Conservation (phyloP, 306 rosid species). For the Quercus cerris region DNA sequence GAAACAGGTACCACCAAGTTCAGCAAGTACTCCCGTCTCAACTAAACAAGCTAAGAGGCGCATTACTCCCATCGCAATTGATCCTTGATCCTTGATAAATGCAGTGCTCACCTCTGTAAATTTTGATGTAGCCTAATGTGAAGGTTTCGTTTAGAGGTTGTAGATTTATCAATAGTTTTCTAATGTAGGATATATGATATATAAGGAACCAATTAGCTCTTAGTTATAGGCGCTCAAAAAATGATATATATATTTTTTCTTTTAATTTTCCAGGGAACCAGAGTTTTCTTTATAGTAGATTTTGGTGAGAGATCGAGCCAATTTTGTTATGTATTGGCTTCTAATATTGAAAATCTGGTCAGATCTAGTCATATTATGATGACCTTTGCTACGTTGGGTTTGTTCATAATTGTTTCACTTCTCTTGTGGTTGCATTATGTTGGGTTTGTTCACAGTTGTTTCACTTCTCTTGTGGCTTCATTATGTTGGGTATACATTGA, state of each 20-base stretch:
- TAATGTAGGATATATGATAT: not conserved
- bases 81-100: conserved; percentile 37
- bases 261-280: too few relatives aligned
- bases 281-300: not conserved
- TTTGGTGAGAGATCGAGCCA: not conserved
- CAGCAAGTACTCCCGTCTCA: conserved; percentile 3
- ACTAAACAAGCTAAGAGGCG: conserved; percentile 47
- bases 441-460: not conserved
- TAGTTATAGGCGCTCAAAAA: not conserved
- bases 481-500: too few relatives aligned
- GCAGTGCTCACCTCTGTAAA: conserved; percentile 13
- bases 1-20: conserved; percentile 26
- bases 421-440: too few relatives aligned
- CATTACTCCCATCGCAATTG: conserved; percentile 51
- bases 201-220: not conserved
- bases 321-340: not conserved
- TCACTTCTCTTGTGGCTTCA: too few relatives aligned
- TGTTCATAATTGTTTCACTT: not conserved
- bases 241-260: too few relatives aligned
- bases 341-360: not conserved
- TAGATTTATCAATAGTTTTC: not conserved
- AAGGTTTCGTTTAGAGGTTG: not conserved
- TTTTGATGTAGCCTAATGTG: not conserved
- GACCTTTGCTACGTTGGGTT: not conserved
- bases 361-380: not conserved